These are phyloP conservation scores for Juncus effusus DNA, from an alignment of 176 grass and related monocot genomes.

Conservation along the genomic window DNA sequence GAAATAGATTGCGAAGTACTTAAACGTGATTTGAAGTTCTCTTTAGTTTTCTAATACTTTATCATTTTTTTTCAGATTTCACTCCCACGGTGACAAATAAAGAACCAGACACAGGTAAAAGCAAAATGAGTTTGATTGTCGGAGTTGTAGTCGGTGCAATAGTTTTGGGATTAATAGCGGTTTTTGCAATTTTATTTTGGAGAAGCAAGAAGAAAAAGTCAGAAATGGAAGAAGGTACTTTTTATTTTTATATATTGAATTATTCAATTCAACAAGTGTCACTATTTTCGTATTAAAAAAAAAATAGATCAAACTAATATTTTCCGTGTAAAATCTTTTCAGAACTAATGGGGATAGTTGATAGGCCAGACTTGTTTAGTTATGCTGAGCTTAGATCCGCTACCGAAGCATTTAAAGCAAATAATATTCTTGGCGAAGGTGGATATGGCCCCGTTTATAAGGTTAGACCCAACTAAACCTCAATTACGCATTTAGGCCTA, in stretches of 20 bases:
- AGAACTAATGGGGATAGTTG: constrained; percentile 51
- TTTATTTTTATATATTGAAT: neutral
- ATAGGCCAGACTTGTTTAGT: constrained; percentile 56
- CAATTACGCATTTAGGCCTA: no score
- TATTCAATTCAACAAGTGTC: neutral
- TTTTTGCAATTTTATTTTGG: constrained; percentile 45
- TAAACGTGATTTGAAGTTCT: no score
- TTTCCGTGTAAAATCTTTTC: constrained; percentile 23
- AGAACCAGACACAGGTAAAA: constrained; percentile 23
- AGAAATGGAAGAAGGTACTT: constrained; percentile 31
- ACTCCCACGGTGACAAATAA: constrained; percentile 46
- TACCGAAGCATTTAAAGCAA: constrained; percentile 53
- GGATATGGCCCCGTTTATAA: constrained; percentile 79
- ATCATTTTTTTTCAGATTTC: constrained; percentile 49
- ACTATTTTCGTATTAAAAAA: neutral
- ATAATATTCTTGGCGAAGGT: constrained; percentile 75
- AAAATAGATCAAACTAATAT: neutral
- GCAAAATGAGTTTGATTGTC: constrained; percentile 44
- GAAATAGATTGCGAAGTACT: no score
- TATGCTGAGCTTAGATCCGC: constrained; percentile 66
- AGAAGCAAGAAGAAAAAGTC: constrained; percentile 48
- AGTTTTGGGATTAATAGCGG: constrained; percentile 36
- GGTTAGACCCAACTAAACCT: constrained; percentile 26
- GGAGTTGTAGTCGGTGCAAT: constrained; percentile 43
- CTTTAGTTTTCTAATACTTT: constrained; percentile 30